Conservation (phyloP, 2,329 filamentous ascomycete genomes). For the Xylaria sp. region DNA sequence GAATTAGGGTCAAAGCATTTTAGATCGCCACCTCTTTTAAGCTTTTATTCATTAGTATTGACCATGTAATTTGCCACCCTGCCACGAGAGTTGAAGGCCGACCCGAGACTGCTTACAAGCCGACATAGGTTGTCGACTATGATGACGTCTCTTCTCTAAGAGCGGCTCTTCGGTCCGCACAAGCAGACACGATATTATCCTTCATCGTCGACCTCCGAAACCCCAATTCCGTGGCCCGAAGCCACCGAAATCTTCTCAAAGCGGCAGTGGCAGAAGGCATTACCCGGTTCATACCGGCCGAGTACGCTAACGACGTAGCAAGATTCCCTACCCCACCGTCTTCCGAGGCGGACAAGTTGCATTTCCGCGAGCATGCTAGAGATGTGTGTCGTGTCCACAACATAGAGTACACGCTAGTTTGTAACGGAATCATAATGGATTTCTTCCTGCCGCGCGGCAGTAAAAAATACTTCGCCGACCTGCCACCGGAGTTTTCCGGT, state of each 20-base stretch:
- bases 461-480: constrained; percentile 5
- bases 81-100: too few relatives aligned
- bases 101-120: neutral
- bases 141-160: constrained; percentile 4
- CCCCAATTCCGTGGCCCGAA: neutral
- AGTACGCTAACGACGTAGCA: constrained; percentile 7
- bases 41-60: neutral
- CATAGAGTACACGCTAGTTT: constrained; percentile 3
- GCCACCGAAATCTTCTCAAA: neutral
- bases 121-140: constrained; percentile 8
- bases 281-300: neutral
- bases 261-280: neutral
- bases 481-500: neutral
- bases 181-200: constrained; percentile 9
- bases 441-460: constrained; percentile 3
- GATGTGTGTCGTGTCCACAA: neutral
- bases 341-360: neutral
- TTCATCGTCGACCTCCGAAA: constrained; percentile 8
- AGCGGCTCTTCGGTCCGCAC: neutral
- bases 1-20: neutral
- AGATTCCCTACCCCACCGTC: neutral
- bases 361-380: constrained; percentile 1
- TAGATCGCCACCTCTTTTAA: neutral
- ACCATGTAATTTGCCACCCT: neutral
- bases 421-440: constrained; percentile 3